phyloP scores from a whole-genome alignment of 2,329 filamentous ascomycete species.

The Hymenoscyphus occultus region DNA sequence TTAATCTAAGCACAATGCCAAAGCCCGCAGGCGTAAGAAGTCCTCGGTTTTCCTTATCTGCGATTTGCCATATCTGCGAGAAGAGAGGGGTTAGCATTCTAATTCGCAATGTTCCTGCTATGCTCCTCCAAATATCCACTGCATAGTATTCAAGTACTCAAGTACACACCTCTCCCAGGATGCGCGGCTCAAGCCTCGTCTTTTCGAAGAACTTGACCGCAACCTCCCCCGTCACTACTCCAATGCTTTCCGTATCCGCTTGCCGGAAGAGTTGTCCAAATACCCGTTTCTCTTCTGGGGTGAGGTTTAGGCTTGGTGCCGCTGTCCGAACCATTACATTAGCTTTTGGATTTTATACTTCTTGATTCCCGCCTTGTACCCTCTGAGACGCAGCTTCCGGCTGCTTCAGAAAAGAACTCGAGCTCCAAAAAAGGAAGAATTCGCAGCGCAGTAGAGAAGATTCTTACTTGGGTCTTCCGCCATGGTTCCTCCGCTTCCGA shows the following conservation, averaged over 20 bases:
- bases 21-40: slow-evolving; percentile 92
- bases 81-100: slow-evolving; percentile 26
- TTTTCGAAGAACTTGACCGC: slow-evolving; percentile 98
- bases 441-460: slow-evolving; percentile 56
- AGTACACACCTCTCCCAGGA: slow-evolving; percentile 72
- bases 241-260: slow-evolving; percentile 86
- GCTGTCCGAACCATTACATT: slow-evolving; percentile 37
- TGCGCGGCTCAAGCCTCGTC: slow-evolving; percentile 79
- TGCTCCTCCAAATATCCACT: not conserved
- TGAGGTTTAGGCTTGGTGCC: slow-evolving; percentile 76
- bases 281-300: slow-evolving; percentile 85
- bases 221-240: slow-evolving; percentile 92
- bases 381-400: not conserved
- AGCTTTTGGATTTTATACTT: not conserved
- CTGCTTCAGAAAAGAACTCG: not conserved
- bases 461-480: slow-evolving; percentile 37
- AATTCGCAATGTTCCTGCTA: not conserved
- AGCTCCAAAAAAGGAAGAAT: not conserved
- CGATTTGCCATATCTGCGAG: slow-evolving; percentile 93
- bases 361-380: not conserved
- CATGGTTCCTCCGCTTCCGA: slow-evolving; percentile 30
- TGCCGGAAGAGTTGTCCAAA: slow-evolving; percentile 92
- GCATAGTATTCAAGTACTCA: slow-evolving; percentile 7
- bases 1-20: slow-evolving; percentile 86
- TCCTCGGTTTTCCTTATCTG: slow-evolving; percentile 92